Evolutionary conservation across 345 rosid species (phyloP), one percentile per base, ranked within the genome.

Genomic region (Atalantia buxifolia): DNA sequence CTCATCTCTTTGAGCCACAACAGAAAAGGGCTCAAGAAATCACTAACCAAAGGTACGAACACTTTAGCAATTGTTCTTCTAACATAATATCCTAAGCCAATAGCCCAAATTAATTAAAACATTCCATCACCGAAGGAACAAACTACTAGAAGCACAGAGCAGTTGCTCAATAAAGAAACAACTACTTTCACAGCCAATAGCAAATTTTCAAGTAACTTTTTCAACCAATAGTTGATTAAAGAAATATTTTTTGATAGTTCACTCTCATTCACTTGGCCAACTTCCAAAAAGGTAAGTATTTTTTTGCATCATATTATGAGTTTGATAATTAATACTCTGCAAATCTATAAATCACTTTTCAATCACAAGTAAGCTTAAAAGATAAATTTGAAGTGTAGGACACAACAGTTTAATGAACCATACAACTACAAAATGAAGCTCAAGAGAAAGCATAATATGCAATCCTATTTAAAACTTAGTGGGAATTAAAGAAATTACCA

Each of bases 401-500:
- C 24, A 71, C 14, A 53, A 25, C 33, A 30, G 45, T n/a, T 68
- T 14, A 55, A 16, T 3, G 63, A 27, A 71, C 45, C 16, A 64
- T 50, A 28, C 31, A 30, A 40, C 9, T 35, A 71, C 22, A 63
- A 64, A 13, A 10, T 36, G 18, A 69, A 64, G 30, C 21, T 21
- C 14, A 31, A 4, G n/a, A 65, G 75, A 63, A 28, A 64, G 68
- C 73, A 64, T 33, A 56, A 50, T 25, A 35, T 33, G n/a, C 30
- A 74, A 42, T 14, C 27, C n/a, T 7, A 28, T 33, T 40, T 69
- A 77, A 31, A 53, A 75, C 30, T 10, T 56, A 74, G 66, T 33
- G 13, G 16, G 71, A 40, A 63, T 48, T 33, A 45, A 62, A 77
- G 79, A 83, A 76, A 59, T 88, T 95, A 95, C 98, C 99, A 66